These are phyloP conservation scores for Trypanosoma vivax DNA, from an alignment of 208 protist species.

Conservation along the genomic window DNA sequence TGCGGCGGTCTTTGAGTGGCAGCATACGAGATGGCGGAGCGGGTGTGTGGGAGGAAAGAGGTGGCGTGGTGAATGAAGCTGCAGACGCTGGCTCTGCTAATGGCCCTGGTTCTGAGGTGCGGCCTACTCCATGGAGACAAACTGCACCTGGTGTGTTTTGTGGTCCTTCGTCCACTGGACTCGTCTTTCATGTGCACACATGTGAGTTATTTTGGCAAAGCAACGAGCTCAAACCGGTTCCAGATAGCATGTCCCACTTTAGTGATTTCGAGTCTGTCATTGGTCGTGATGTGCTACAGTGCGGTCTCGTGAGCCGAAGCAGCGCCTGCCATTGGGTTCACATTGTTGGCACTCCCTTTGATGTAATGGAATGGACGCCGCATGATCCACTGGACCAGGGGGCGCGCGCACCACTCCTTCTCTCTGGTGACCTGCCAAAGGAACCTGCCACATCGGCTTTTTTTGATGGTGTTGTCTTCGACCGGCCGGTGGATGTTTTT, in stretches of 20 bases:
- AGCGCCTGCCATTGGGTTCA: constrained; percentile 72
- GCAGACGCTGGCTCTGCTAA: not conserved
- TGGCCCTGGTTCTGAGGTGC: not conserved
- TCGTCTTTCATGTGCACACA: constrained; percentile 66
- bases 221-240: constrained; percentile 71
- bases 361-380: constrained; percentile 68
- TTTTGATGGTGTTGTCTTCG: constrained; percentile 40
- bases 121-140: not conserved
- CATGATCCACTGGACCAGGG: constrained; percentile 39
- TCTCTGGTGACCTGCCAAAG: constrained; percentile 29
- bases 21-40: too few relatives aligned
- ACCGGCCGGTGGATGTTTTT: constrained; percentile 37
- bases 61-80: not conserved
- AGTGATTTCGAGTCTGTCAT: constrained; percentile 79
- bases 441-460: constrained; percentile 24
- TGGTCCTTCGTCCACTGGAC: constrained; percentile 28
- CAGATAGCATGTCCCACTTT: constrained; percentile 84
- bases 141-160: constrained; percentile 35
- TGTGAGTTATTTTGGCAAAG: constrained; percentile 81
- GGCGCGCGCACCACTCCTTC: constrained; percentile 33
- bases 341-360: constrained; percentile 74
- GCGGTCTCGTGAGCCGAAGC: constrained; percentile 57
- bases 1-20: too few relatives aligned
- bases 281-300: constrained; percentile 60
- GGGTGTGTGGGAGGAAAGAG: not conserved